Conservation (phyloP, 192 early-diverging fungal species). For the Pecoramyces ruminantium region DNA sequence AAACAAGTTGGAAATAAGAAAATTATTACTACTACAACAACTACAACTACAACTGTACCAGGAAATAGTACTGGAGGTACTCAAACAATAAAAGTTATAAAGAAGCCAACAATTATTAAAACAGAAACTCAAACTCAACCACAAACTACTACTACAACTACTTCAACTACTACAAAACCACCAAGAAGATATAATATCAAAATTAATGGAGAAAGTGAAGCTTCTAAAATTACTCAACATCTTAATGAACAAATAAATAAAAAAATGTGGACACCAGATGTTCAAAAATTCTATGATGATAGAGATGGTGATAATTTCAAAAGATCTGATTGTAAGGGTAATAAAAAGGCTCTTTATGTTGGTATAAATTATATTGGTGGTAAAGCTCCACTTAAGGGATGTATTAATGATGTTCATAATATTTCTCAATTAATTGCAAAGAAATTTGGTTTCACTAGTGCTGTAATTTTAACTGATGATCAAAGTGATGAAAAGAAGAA, state of each 20-base stretch:
- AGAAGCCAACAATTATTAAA: not conserved
- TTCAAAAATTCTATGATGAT: not conserved
- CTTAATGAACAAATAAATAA: not conserved
- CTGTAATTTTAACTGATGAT: slow-evolving; percentile 58
- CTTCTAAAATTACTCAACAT: not conserved
- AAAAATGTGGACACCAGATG: not conserved
- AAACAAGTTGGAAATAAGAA: too few relatives aligned
- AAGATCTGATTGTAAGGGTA: not conserved
- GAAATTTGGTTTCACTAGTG: slow-evolving; percentile 32
- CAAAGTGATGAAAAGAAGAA: slow-evolving; percentile 30
- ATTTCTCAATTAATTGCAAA: slow-evolving; percentile 50
- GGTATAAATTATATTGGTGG: not conserved
- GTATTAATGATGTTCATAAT: slow-evolving; percentile 71
- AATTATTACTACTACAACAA: too few relatives aligned
- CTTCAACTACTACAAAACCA: not conserved
- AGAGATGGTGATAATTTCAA: not conserved
- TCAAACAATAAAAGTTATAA: not conserved
- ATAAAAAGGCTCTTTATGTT: not conserved
- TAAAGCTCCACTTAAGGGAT: slow-evolving; percentile 20
- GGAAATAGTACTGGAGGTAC: not conserved
- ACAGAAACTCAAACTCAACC: too few relatives aligned
- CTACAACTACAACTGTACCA: too few relatives aligned
- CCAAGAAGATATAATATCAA: not conserved
- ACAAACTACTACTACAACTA: too few relatives aligned
- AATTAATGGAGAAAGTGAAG: not conserved